Base-by-base conservation (phyloP, 1,284 basidiomycete genomes). In the Leccinum cinnamomeum region DNA sequence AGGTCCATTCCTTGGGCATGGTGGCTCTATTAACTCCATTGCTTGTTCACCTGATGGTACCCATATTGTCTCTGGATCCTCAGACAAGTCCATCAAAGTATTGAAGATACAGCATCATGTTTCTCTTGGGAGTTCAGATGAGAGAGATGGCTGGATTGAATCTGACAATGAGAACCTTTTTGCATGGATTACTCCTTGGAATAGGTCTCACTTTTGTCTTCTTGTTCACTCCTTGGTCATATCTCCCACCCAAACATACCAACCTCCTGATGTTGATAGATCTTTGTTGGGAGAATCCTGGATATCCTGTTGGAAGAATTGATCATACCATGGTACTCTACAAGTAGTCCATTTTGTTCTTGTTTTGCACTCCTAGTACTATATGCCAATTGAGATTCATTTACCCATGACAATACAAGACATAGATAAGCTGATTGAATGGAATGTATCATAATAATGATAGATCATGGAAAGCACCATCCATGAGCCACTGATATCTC, bases 401-500 rank as follows among this genome's bases (percentile, higher is more conserved):
- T 6, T 28, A 28, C 28, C 28, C 7, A 28, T 28, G 35, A 12
- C 12, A 37, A 14, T 37, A 37, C 12, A 37, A 16, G 3, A 7
- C 1, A 16, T 39, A 39, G 14, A 39, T 39, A 16, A 39, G 3
- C 37, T 7, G 14, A 39, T 7, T 7, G 3, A 39, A 39, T 16
- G 37, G 7, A 28, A 28, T 28, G 7, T 20, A 20, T 20, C 20
- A 28, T 1, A 7, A 25, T 25, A 7, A 14, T 3, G 12, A 37
- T 37, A 0, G 4, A 6, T 12, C 11, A 35, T 35, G 35, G 35
- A 1, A 35, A 12, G 35, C 28, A 2, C 44, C 62, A 30, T 50
- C 23, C 44, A 39, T 28, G 30, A 60, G 58, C 65, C 50, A 55
- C n/a, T 64, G 62, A 7, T 65, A 51, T 18, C 54, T 61, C 11